Conservation (phyloP, 1,284 basidiomycete genomes). For the Phaffia rhodozyma region DNA sequence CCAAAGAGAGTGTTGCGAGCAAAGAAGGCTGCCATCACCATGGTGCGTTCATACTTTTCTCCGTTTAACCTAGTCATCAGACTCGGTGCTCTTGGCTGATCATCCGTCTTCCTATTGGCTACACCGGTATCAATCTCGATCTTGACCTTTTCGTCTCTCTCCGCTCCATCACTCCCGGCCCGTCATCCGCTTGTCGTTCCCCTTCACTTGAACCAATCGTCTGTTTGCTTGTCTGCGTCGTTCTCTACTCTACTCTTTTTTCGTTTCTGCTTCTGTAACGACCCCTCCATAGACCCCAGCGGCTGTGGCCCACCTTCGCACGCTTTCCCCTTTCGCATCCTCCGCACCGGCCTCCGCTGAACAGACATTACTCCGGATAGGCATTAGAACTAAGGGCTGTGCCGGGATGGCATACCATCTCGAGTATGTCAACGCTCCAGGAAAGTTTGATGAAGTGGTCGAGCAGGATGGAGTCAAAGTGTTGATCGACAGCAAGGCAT, state of each 20-base stretch:
- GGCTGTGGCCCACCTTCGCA: slow-evolving; percentile 60
- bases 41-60: slow-evolving; percentile 46
- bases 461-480: slow-evolving; percentile 89
- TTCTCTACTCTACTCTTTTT: slow-evolving; percentile 9
- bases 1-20: slow-evolving; percentile 41
- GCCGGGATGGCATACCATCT: slow-evolving; percentile 95
- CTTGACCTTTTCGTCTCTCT: background rate
- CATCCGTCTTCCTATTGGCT: background rate
- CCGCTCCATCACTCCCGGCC: slow-evolving; percentile 4
- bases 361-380: slow-evolving; percentile 87
- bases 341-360: slow-evolving; percentile 27
- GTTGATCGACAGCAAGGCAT: slow-evolving; percentile 89
- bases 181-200: too few species aligned
- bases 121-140: background rate
- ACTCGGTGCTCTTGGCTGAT: background rate
- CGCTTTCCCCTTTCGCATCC: slow-evolving; percentile 38
- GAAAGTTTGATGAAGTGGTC: slow-evolving; percentile 94
- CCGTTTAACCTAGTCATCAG: background rate
- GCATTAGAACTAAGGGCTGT: slow-evolving; percentile 97
- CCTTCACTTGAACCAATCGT: too few species aligned
- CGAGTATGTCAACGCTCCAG: slow-evolving; percentile 85
- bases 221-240: background rate
- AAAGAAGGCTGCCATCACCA: slow-evolving; percentile 66
- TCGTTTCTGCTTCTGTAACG: background rate
- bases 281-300: slow-evolving; percentile 52